Evolutionary conservation across 2,329 filamentous ascomycete genomes (phyloP).

Genomic region (Microdochium nivale): DNA sequence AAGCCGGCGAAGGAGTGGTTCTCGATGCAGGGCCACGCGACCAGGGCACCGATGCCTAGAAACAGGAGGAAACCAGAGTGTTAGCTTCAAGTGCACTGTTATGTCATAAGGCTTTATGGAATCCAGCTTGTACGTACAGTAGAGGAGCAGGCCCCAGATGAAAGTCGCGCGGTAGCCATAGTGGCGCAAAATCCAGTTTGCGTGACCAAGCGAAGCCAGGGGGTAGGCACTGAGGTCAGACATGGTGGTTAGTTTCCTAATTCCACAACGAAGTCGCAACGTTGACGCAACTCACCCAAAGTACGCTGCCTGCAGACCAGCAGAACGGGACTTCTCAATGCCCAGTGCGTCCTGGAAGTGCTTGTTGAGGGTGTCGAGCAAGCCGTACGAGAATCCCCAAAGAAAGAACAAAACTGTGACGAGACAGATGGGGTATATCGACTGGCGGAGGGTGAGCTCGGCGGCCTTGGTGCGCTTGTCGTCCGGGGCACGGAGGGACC

Average conservation of each 20-base stretch:
- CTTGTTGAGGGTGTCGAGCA: constrained; percentile 40
- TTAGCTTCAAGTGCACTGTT: constrained; percentile 1
- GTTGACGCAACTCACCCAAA: constrained; percentile 39
- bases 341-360: constrained; percentile 48
- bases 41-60: constrained; percentile 42
- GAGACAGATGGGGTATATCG: constrained; percentile 56
- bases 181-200: constrained; percentile 57
- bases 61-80: constrained; percentile 13
- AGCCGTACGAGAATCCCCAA: constrained; percentile 51
- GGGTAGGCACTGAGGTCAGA: constrained; percentile 46
- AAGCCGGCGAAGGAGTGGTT: constrained; percentile 65
- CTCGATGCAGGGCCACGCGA: constrained; percentile 48
- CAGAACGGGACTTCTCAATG: constrained; percentile 47
- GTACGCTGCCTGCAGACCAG: constrained; percentile 55
- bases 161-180: constrained; percentile 59
- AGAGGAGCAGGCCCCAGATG: constrained; percentile 58
- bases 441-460: constrained; percentile 59
- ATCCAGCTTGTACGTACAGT: constrained; percentile 28
- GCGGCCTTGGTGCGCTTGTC: constrained; percentile 41
- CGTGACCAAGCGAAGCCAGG: constrained; percentile 52
- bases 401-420: constrained; percentile 60
- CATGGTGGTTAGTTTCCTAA: constrained; percentile 2
- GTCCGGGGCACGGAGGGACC: constrained; percentile 29
- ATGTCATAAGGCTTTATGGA: neutral
- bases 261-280: too few relatives aligned